phyloP scores from a whole-genome alignment of 768 basidiomycete genomes.

The Sutorius australiensis region DNA sequence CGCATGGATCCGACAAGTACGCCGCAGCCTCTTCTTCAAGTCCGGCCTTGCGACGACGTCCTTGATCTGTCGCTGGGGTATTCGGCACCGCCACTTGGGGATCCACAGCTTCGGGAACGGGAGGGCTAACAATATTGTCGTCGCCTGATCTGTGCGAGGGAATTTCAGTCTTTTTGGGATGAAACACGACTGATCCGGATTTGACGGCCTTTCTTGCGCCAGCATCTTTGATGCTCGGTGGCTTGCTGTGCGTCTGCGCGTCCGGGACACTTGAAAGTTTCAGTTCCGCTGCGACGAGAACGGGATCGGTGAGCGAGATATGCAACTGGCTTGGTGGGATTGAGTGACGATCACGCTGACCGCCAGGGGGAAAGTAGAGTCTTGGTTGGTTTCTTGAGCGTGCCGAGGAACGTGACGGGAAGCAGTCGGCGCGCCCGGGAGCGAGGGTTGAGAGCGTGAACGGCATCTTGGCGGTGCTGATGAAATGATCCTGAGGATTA shows the following conservation, averaged over 20 bases:
- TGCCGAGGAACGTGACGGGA: background rate
- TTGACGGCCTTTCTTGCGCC: background rate
- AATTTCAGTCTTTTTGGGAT: background rate
- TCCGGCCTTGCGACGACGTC: background rate
- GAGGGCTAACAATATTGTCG: background rate
- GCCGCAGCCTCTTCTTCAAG: background rate
- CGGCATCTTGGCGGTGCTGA: slow-evolving; percentile 12
- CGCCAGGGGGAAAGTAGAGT: slow-evolving; percentile 13
- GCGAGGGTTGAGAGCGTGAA: slow-evolving; percentile 1
- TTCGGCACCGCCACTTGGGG: background rate
- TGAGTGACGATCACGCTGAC: slow-evolving; percentile 8
- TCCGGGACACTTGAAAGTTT: slow-evolving; percentile 2
- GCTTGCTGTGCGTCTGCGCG: background rate
- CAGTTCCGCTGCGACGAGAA: slow-evolving; percentile 19
- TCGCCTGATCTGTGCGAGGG: background rate
- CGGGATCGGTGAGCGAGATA: slow-evolving; percentile 22
- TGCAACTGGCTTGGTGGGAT: slow-evolving; percentile 16
- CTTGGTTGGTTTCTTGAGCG: background rate
- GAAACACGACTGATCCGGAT: background rate
- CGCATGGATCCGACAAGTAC: background rate
- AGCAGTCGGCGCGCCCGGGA: background rate
- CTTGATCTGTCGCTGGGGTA: background rate
- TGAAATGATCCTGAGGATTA: slow-evolving; percentile 1
- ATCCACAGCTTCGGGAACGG: background rate
- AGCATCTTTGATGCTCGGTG: background rate